Percentiles rank a stretch among this genome's conserved stretches.
Conservation (phyloP, 306 rosid species). For the Lathyrus oleraceus region DNA sequence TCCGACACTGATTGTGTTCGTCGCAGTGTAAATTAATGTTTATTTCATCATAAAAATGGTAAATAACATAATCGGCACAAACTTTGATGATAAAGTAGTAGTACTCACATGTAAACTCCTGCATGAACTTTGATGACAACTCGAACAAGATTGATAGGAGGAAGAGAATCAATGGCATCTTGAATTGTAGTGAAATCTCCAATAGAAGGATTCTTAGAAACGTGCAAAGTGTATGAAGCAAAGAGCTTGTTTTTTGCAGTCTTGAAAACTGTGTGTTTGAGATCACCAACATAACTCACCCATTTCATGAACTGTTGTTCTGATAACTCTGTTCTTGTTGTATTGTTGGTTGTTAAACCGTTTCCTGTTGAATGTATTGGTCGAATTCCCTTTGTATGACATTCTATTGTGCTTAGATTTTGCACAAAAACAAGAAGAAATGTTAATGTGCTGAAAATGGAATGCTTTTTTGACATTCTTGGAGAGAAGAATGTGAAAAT, state of each 20-base stretch:
- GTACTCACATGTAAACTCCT: constrained; percentile 90
- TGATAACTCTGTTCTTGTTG: constrained; percentile 53
- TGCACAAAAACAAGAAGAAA: constrained; percentile 49
- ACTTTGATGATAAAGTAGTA: not conserved
- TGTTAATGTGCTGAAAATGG: constrained; percentile 27
- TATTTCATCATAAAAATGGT: too few species aligned
- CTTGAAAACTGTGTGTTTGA: constrained; percentile 72
- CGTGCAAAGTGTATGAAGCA: constrained; percentile 79
- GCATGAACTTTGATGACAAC: constrained; percentile 90
- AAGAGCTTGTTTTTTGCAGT: constrained; percentile 76
- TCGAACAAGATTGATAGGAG: constrained; percentile 77
- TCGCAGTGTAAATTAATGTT: too few species aligned
- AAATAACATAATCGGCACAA: too few species aligned
- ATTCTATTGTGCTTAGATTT: constrained; percentile 39
- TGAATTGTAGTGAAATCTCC: constrained; percentile 83
- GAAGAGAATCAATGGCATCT: constrained; percentile 85
- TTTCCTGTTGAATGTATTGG: constrained; percentile 42
- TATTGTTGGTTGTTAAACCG: constrained; percentile 40
- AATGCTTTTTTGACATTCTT: constrained; percentile 51
- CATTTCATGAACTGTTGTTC: constrained; percentile 86
- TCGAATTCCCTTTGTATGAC: constrained; percentile 64
- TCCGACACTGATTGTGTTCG: too few species aligned
- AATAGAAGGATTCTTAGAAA: constrained; percentile 51
- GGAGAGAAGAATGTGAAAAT: constrained; percentile 26
- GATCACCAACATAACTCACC: constrained; percentile 78